phyloP scores from a whole-genome alignment of 495 filamentous ascomycete species.

The Daldinia childiae region DNA sequence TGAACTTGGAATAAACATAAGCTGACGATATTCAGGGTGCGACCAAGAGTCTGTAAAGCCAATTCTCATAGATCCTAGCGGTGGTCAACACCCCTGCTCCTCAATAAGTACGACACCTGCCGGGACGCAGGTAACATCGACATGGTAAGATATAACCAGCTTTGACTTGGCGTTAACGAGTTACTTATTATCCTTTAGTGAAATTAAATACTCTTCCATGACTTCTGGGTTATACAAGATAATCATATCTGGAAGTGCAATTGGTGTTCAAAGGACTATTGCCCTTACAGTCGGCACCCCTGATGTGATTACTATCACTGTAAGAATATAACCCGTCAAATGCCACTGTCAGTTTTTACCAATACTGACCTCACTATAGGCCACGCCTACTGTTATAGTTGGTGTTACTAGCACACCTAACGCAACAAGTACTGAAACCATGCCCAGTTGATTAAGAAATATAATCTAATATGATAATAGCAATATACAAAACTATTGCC shows the following conservation, averaged over 20 bases:
- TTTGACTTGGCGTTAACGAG: not conserved
- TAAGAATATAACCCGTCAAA: conserved; percentile 24
- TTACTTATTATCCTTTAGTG: conserved; percentile 36
- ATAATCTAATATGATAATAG: conserved; percentile 34
- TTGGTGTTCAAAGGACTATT: conserved; percentile 53
- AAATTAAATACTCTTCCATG: conserved; percentile 54
- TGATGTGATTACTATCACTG: conserved; percentile 49
- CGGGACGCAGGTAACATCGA: conserved; percentile 51
- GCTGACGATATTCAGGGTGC: conserved; percentile 46
- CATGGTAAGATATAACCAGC: conserved; percentile 45
- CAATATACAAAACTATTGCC: conserved; percentile 47
- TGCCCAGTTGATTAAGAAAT: not conserved
- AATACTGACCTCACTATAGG: conserved; percentile 34
- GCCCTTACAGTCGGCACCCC: conserved; percentile 49
- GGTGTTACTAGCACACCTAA: conserved; percentile 54
- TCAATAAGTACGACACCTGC: conserved; percentile 50
- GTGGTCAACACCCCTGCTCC: conserved; percentile 51
- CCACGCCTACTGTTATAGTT: conserved; percentile 53
- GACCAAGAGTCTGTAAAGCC: conserved; percentile 52
- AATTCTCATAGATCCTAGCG: conserved; percentile 50
- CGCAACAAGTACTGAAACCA: conserved; percentile 45
- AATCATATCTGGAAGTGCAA: conserved; percentile 49
- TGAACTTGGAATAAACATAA: not conserved
- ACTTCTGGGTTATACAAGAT: conserved; percentile 54
- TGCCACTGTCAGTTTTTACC: not conserved